Evolutionary conservation across 495 filamentous ascomycete species (phyloP).

Genomic region (Penicillium paradoxum): DNA sequence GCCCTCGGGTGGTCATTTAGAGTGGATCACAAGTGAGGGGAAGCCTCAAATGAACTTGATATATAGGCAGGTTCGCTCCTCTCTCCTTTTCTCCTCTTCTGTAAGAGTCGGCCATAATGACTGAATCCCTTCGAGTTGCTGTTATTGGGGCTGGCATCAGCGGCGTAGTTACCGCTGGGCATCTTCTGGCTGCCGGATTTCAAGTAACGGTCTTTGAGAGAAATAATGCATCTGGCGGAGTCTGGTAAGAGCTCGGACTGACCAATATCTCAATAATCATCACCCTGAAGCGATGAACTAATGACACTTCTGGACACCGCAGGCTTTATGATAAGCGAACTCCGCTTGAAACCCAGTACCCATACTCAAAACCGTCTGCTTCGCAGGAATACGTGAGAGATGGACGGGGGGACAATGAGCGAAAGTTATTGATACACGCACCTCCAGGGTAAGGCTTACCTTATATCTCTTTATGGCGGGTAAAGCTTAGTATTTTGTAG

Average conservation of each 20-base stretch:
- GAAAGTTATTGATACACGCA: constrained; percentile 37
- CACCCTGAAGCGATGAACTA: background rate
- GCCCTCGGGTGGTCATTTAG: background rate
- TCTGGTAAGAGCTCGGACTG: constrained; percentile 45
- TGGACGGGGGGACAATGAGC: constrained; percentile 18
- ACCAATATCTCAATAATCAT: background rate
- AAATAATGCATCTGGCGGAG: constrained; percentile 51
- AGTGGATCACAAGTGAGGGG: background rate
- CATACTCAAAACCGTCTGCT: constrained; percentile 43
- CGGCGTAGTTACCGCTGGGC: constrained; percentile 57
- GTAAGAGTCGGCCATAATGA: constrained; percentile 17
- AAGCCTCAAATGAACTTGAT: background rate
- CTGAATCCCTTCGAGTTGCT: constrained; percentile 41
- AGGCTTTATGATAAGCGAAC: constrained; percentile 56
- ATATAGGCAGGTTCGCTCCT: background rate
- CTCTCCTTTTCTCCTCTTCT: background rate
- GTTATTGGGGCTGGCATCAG: constrained; percentile 69
- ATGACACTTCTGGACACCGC: no score
- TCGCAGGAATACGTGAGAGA: constrained; percentile 24
- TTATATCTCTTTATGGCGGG: background rate
- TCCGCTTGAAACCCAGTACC: constrained; percentile 54
- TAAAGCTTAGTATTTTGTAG: constrained; percentile 21
- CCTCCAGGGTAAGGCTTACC: constrained; percentile 43
- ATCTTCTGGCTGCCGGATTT: constrained; percentile 55
- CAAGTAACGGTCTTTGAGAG: constrained; percentile 63